Conservation (phyloP, 352 stramenopile species). For the Peronospora farinosa region DNA sequence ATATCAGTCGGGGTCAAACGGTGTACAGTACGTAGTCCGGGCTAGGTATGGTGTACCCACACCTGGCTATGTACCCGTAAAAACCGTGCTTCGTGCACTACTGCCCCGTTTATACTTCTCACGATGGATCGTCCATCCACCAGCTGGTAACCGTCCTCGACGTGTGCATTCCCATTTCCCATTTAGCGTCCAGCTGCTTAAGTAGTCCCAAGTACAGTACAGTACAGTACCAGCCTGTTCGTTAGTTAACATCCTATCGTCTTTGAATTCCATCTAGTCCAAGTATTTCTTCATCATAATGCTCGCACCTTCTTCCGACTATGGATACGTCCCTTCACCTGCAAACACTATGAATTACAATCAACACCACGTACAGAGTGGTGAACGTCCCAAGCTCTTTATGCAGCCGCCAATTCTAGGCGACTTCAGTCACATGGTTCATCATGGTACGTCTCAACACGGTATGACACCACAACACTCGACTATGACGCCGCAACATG, state of each 20-base stretch:
- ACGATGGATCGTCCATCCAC: constrained; percentile 4
- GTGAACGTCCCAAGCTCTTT: constrained; percentile 61
- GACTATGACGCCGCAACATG: constrained; percentile 35
- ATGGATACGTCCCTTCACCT: constrained; percentile 39
- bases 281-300: constrained; percentile 12
- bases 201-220: constrained; percentile 3
- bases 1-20: no score
- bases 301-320: constrained; percentile 37
- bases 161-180: constrained; percentile 31
- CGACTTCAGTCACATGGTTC: constrained; percentile 46
- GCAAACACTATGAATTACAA: constrained; percentile 29
- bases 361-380: constrained; percentile 37
- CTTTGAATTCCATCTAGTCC: background rate
- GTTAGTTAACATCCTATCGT: no score
- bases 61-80: background rate
- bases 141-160: constrained; percentile 10
- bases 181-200: constrained; percentile 15
- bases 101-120: background rate
- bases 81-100: background rate
- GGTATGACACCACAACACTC: constrained; percentile 42
- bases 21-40: no score
- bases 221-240: background rate
- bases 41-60: background rate
- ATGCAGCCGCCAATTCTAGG: constrained; percentile 29
- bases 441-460: constrained; percentile 42